Percentiles rank a stretch among this genome's conserved stretches.
These are phyloP conservation scores for Acmispon strigosus DNA, from an alignment of 306 rosid genomes.

Conservation along the genomic window DNA sequence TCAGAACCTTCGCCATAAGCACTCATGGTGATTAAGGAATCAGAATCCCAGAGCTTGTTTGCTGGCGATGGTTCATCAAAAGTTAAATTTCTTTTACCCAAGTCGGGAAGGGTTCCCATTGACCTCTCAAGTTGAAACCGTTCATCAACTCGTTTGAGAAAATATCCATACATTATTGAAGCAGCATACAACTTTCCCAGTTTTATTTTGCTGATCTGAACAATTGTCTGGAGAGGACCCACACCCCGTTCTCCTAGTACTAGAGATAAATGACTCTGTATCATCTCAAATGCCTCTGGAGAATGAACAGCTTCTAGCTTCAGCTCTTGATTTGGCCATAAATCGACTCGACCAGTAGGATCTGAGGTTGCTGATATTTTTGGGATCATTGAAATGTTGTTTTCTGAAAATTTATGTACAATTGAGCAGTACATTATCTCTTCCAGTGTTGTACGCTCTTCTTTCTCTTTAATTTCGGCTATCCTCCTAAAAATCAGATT, in stretches of 20 bases:
- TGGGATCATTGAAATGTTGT: slow-evolving; percentile 70
- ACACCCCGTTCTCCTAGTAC: slow-evolving; percentile 73
- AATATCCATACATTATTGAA: slow-evolving; percentile 95
- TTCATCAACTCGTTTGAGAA: slow-evolving; percentile 87
- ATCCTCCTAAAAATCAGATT: slow-evolving; percentile 67
- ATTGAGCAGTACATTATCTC: slow-evolving; percentile 82
- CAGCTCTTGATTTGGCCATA: slow-evolving; percentile 89
- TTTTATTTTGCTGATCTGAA: slow-evolving; percentile 85
- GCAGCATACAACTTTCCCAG: slow-evolving; percentile 96
- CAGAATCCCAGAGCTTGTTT: slow-evolving; percentile 85
- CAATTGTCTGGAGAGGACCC: slow-evolving; percentile 65
- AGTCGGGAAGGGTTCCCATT: slow-evolving; percentile 75
- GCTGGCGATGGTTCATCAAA: slow-evolving; percentile 46
- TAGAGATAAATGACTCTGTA: slow-evolving; percentile 74
- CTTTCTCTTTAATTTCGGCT: slow-evolving; percentile 79
- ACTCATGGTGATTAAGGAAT: slow-evolving; percentile 63
- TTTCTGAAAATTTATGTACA: slow-evolving; percentile 59
- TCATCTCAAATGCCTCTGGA: slow-evolving; percentile 86
- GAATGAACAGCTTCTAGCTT: slow-evolving; percentile 86
- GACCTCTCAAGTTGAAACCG: slow-evolving; percentile 86
- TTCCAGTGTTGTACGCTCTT: slow-evolving; percentile 54
- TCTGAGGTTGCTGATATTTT: slow-evolving; percentile 57
- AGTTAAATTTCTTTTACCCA: slow-evolving; percentile 34
- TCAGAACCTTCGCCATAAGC: slow-evolving; percentile 34
- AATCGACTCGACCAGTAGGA: slow-evolving; percentile 70